Percentiles rank a stretch among this genome's conserved stretches.
Evolutionary conservation across 306 rosid species (phyloP).

Genomic region (Cyamopsis tetragonoloba): DNA sequence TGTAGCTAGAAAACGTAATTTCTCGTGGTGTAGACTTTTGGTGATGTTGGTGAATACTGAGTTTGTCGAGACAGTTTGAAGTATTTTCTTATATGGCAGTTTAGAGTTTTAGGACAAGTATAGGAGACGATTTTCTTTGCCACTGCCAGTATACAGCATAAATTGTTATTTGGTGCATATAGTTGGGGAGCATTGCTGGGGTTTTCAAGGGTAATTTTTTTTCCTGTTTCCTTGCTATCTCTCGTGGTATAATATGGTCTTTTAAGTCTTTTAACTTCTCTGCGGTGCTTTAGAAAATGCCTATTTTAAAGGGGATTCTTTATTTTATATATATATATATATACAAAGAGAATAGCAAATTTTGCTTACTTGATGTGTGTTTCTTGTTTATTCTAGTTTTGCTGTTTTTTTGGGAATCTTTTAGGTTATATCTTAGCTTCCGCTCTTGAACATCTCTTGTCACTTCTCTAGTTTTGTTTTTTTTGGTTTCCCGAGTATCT

Average conservation of each 20-base stretch:
- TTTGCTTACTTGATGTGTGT: not conserved
- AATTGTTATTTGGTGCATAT: constrained; percentile 5
- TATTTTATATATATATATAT: too few relatives aligned
- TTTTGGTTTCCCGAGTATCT: too few relatives aligned
- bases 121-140: constrained; percentile 7
- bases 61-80: not conserved
- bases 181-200: not conserved
- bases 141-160: not conserved
- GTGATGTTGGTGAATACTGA: not conserved
- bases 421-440: not conserved
- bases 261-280: not conserved
- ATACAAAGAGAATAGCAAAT: not conserved
- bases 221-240: not conserved
- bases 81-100: constrained; percentile 3
- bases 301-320: not conserved
- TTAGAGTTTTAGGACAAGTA: not conserved
- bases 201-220: not conserved
- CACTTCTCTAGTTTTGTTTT: not conserved
- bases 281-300: not conserved
- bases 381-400: not conserved
- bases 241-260: not conserved
- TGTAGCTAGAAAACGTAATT: constrained; percentile 5
- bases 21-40: not conserved
- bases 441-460: not conserved
- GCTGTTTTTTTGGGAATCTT: not conserved